phyloP scores from a whole-genome alignment of 2,329 filamentous ascomycete species.

The Emergomyces pasteurianus region DNA sequence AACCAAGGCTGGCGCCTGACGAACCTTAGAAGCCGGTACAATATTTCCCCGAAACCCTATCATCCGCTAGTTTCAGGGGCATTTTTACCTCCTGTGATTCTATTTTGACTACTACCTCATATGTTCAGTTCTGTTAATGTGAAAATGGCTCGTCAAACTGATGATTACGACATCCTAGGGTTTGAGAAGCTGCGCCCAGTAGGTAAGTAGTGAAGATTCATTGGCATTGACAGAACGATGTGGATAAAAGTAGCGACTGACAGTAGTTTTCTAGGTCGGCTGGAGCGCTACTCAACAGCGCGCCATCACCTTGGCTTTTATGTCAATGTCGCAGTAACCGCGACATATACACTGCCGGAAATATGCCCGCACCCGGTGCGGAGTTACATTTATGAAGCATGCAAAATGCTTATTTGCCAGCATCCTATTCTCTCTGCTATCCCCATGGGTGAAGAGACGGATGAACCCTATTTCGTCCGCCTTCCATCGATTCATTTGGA shows the following conservation, averaged over 20 bases:
- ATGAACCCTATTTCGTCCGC: conserved; percentile 33
- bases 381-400: conserved; percentile 27
- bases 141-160: neutral
- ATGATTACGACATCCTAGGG: neutral
- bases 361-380: conserved; percentile 16
- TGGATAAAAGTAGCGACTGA: conserved; percentile 1
- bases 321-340: conserved; percentile 32
- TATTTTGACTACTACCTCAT: neutral
- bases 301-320: conserved; percentile 34
- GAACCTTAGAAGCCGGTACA: neutral
- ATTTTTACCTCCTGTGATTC: neutral
- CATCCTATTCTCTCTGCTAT: conserved; percentile 36
- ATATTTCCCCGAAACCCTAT: neutral
- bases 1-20: no score
- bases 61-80: neutral
- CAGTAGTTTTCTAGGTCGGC: conserved; percentile 21
- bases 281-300: conserved; percentile 35
- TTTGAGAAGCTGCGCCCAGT: conserved; percentile 20
- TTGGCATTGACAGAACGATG: neutral
- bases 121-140: neutral
- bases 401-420: conserved; percentile 24
- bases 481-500: conserved; percentile 33
- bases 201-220: conserved; percentile 14
- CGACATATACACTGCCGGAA: conserved; percentile 23
- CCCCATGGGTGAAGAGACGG: conserved; percentile 28